Percentiles rank a stretch among this genome's conserved stretches.
Conservation (phyloP, 1,284 basidiomycete genomes). For the Meripilus lineatus region DNA sequence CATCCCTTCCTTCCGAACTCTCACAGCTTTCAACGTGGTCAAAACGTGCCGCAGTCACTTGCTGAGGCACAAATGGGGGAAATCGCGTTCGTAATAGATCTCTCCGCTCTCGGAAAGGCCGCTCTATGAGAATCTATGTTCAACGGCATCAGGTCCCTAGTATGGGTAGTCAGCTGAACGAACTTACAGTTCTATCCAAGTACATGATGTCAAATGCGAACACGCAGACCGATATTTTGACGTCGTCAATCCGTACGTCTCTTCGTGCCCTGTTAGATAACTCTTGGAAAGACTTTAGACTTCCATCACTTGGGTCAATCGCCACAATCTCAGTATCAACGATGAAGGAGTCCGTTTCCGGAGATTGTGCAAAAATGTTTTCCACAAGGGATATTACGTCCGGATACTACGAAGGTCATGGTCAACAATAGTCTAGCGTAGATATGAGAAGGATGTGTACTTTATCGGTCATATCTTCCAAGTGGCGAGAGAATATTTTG, state of each 20-base stretch:
- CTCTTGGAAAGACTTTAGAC: conserved; percentile 80
- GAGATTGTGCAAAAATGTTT: conserved; percentile 37
- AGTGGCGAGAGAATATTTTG: conserved; percentile 82
- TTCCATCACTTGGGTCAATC: conserved; percentile 63
- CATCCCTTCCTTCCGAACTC: conserved; percentile 58
- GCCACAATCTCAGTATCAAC: conserved; percentile 88
- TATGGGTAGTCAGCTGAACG: background rate
- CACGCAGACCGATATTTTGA: conserved; percentile 81
- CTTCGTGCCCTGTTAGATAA: conserved; percentile 84
- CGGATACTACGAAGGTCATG: conserved; percentile 63
- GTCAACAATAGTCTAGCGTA: conserved; percentile 8
- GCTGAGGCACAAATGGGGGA: conserved; percentile 43
- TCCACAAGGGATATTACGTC: conserved; percentile 68
- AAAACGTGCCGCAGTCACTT: conserved; percentile 58
- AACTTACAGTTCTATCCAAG: conserved; percentile 68
- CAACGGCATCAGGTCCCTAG: conserved; percentile 6
- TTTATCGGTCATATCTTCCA: conserved; percentile 92
- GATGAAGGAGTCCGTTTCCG: conserved; percentile 66
- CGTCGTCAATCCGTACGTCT: conserved; percentile 75
- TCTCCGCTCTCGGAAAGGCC: conserved; percentile 73
- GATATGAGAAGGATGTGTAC: conserved; percentile 29
- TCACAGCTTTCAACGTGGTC: conserved; percentile 77
- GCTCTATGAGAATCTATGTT: conserved; percentile 65
- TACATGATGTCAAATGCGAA: conserved; percentile 93
- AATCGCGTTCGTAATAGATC: conserved; percentile 58